Percentiles rank a stretch among this genome's conserved stretches.
Evolutionary conservation across 495 filamentous ascomycete genomes (phyloP).

Genomic region (Beverwykella pulmonaria): DNA sequence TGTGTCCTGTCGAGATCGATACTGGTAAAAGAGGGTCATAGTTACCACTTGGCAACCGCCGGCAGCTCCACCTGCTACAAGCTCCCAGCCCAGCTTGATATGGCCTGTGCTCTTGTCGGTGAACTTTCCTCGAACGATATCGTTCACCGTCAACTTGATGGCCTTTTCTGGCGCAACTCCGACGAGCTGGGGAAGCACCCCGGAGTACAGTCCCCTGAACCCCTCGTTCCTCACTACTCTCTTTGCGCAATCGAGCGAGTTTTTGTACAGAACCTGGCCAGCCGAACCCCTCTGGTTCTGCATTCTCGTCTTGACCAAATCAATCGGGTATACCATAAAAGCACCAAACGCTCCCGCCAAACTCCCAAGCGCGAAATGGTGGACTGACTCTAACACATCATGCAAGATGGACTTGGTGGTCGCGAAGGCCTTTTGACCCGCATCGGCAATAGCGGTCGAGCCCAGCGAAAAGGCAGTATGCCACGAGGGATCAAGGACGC

Average conservation of each 20-base stretch:
- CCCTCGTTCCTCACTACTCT: conserved; percentile 95
- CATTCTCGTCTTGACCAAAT: conserved; percentile 97
- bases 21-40: conserved; percentile 35
- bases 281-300: conserved; percentile 90
- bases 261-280: conserved; percentile 90
- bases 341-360: conserved; percentile 94
- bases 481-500: conserved; percentile 94
- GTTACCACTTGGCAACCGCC: conserved; percentile 96
- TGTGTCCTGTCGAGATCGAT: conserved; percentile 2
- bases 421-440: conserved; percentile 52
- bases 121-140: conserved; percentile 77
- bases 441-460: conserved; percentile 51
- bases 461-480: conserved; percentile 58
- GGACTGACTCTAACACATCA: conserved; percentile 72
- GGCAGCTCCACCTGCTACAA: conserved; percentile 86
- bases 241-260: conserved; percentile 87
- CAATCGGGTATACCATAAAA: conserved; percentile 99
- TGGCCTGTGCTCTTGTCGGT: conserved; percentile 74
- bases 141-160: conserved; percentile 98
- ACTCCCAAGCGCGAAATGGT: conserved; percentile 87
- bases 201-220: conserved; percentile 85
- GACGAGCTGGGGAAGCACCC: conserved; percentile 90
- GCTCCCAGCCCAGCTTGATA: conserved; percentile 71
- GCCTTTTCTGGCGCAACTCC: conserved; percentile 98
- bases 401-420: conserved; percentile 59